A percentile compares a stretch with the other conserved stretches of the same genome.
These are phyloP conservation scores for Phaeosphaeria sp. DNA, from an alignment of 2,329 filamentous ascomycete genomes.

Conservation along the genomic window DNA sequence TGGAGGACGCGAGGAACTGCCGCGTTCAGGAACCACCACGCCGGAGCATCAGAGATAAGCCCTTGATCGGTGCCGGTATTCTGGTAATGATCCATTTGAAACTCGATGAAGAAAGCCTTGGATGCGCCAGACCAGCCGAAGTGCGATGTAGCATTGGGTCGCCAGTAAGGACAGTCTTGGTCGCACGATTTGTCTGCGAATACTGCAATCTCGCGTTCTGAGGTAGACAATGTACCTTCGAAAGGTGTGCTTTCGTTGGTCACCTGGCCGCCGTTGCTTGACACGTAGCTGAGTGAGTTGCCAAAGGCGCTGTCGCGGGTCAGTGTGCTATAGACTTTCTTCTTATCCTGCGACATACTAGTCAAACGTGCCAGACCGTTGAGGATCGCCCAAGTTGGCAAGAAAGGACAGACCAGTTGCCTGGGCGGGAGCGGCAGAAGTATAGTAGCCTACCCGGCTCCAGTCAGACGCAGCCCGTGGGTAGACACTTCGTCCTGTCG, in stretches of 20 bases:
- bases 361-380: slow-evolving; percentile 63
- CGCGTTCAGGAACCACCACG: slow-evolving; percentile 78
- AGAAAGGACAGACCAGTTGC: slow-evolving; percentile 65
- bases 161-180: slow-evolving; percentile 56
- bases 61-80: slow-evolving; percentile 41
- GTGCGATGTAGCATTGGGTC: slow-evolving; percentile 59
- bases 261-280: slow-evolving; percentile 55
- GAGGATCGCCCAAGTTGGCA: slow-evolving; percentile 62
- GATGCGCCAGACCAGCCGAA: slow-evolving; percentile 72
- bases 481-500: not conserved
- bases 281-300: slow-evolving; percentile 64
- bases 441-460: slow-evolving; percentile 58
- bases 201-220: slow-evolving; percentile 43
- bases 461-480: slow-evolving; percentile 41
- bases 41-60: slow-evolving; percentile 70
- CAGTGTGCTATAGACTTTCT: not conserved
- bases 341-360: slow-evolving; percentile 38
- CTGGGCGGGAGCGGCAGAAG: slow-evolving; percentile 47
- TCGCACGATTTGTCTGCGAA: slow-evolving; percentile 54
- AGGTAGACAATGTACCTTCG: slow-evolving; percentile 50
- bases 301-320: slow-evolving; percentile 55
- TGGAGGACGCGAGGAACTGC: slow-evolving; percentile 74
- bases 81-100: slow-evolving; percentile 65
- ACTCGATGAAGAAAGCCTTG: slow-evolving; percentile 77
- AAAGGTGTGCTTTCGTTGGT: slow-evolving; percentile 59